Conservation (phyloP, 371 early-diverging fungal species). For the Mucor mucedo region DNA sequence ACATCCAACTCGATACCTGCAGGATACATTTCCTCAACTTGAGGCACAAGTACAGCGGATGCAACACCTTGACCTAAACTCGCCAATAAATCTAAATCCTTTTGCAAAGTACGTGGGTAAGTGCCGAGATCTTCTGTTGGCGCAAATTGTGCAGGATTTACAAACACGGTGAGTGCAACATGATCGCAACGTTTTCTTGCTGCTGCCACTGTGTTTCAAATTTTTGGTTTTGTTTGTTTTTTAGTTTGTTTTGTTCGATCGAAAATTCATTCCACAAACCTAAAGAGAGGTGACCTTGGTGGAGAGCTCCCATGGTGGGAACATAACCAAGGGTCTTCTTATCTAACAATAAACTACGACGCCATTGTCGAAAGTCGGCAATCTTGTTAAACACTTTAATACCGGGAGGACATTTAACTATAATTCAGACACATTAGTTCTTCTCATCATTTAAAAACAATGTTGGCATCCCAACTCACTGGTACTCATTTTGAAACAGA, state of each 20-base stretch:
- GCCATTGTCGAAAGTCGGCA: slow-evolving; percentile 70
- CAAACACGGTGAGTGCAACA: slow-evolving; percentile 90
- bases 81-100: slow-evolving; percentile 72
- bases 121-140: slow-evolving; percentile 91
- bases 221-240: not conserved
- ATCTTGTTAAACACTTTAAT: slow-evolving; percentile 69
- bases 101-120: slow-evolving; percentile 86
- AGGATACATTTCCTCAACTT: slow-evolving; percentile 92
- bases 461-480: not conserved
- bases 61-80: slow-evolving; percentile 44
- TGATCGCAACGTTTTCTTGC: slow-evolving; percentile 69
- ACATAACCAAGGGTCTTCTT: slow-evolving; percentile 74
- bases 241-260: not conserved
- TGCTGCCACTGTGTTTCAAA: slow-evolving; percentile 44
- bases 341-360: slow-evolving; percentile 50
- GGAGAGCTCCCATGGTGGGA: slow-evolving; percentile 93
- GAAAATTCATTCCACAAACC: slow-evolving; percentile 41
- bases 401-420: slow-evolving; percentile 48
- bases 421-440: not conserved
- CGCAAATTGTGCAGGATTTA: slow-evolving; percentile 97
- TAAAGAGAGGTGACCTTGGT: slow-evolving; percentile 85
- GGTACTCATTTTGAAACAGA: slow-evolving; percentile 8
- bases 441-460: not conserved
- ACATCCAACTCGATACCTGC: slow-evolving; percentile 83
- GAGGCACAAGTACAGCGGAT: slow-evolving; percentile 79